Evolutionary conservation across 2,329 filamentous ascomycete species (phyloP).

Genomic region (Colletotrichum filicis): DNA sequence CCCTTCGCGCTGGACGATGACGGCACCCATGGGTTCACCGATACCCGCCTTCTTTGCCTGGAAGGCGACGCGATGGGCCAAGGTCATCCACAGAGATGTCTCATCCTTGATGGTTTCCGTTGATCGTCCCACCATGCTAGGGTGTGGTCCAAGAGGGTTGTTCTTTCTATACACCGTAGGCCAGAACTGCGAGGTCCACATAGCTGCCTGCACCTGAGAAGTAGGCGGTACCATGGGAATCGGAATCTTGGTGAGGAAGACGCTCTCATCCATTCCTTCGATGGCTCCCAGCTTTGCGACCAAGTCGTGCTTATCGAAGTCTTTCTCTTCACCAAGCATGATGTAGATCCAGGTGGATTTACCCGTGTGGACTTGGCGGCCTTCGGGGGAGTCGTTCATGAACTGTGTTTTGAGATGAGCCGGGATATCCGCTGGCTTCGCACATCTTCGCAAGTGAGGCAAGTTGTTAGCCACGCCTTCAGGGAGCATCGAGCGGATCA

Average conservation of each 20-base stretch:
- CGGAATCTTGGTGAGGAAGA: constrained; percentile 71
- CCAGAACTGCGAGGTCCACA: constrained; percentile 84
- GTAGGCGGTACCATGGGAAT: constrained; percentile 81
- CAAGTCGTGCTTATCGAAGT: constrained; percentile 66
- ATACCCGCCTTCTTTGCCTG: constrained; percentile 67
- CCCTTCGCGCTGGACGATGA: constrained; percentile 74
- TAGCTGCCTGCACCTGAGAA: constrained; percentile 77
- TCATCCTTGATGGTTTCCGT: constrained; percentile 75
- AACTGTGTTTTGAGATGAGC: constrained; percentile 70
- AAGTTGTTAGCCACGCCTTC: constrained; percentile 73
- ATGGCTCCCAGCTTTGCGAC: constrained; percentile 56
- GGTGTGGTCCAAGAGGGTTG: constrained; percentile 87
- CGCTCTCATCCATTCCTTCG: constrained; percentile 60
- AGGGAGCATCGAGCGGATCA: constrained; percentile 64
- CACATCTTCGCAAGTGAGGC: constrained; percentile 80
- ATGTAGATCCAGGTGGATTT: constrained; percentile 72
- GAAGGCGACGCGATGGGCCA: constrained; percentile 72
- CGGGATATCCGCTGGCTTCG: constrained; percentile 76
- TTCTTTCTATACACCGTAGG: constrained; percentile 88
- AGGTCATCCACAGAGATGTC: constrained; percentile 72
- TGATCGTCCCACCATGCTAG: constrained; percentile 76
- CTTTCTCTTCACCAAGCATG: constrained; percentile 62
- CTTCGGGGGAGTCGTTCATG: constrained; percentile 67
- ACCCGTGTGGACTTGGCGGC: constrained; percentile 67
- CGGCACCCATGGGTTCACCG: constrained; percentile 79